Evolutionary conservation across 2,329 filamentous ascomycete species (phyloP).

Genomic region (Paramyrothecium sp.): DNA sequence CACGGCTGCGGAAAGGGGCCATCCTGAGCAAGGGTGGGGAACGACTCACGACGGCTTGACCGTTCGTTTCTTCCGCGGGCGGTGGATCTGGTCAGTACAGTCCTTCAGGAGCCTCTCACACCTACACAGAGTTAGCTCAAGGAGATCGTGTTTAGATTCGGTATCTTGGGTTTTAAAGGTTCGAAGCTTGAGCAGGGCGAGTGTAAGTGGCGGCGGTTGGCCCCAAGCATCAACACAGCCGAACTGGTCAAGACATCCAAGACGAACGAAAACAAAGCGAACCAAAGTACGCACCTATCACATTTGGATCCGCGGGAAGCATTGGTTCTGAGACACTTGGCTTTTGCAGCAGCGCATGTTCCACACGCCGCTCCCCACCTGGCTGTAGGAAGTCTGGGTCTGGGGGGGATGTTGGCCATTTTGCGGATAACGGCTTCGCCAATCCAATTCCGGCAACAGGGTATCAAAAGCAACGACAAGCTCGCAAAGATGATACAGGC

Average conservation of each 20-base stretch:
- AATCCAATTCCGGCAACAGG: background rate
- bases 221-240: background rate
- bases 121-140: conserved; percentile 22
- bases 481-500: no score
- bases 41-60: conserved; percentile 47
- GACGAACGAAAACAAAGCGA: background rate
- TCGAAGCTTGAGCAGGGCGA: no score
- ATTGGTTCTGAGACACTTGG: conserved; percentile 47
- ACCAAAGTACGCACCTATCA: conserved; percentile 36
- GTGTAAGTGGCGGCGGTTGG: background rate
- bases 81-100: conserved; percentile 45
- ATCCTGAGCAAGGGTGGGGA: background rate
- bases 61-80: conserved; percentile 50
- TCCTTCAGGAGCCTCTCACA: conserved; percentile 48
- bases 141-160: background rate
- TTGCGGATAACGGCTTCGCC: background rate
- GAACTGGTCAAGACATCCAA: background rate
- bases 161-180: no score
- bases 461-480: no score
- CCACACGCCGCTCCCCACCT: conserved; percentile 51
- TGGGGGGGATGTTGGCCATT: conserved; percentile 5
- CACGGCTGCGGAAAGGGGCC: background rate
- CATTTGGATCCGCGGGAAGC: conserved; percentile 37
- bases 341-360: conserved; percentile 47
- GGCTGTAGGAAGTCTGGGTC: conserved; percentile 31